Evolutionary conservation across 2,329 filamentous ascomycete genomes (phyloP), one percentile per base, ranked within the genome.

Genomic region (Fusarium mexicanum): DNA sequence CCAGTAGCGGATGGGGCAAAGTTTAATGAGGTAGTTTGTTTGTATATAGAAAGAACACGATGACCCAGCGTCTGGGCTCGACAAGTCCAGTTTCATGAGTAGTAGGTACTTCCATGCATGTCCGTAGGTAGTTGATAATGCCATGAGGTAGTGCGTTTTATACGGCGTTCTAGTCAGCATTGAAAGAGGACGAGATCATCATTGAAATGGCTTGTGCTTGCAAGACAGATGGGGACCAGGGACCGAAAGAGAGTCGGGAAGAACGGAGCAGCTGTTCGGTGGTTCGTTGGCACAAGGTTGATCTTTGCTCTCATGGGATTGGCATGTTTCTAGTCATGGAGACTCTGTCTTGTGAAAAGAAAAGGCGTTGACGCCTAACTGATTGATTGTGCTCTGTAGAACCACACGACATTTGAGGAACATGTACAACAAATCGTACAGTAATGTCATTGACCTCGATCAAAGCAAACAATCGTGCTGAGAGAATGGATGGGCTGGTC

Each of bases 11-110:
- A 73, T 67, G 69, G 67, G 55, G 47, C 61, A 51, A 51, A 40
- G 41, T 70, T 69, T 73, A 61, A 69, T 71, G 72, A 68, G 48
- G 16, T 61, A 62, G 53, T 74, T 61, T 33, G 29, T 51, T 18
- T 13, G 20, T 41, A n/a, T 29, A 46, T 41, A 61, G 61, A 61
- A 68, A 64, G 65, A 65, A 50, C 18, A 37, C 24, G 43, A 38
- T 67, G 64, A 73, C 41, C 54, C 64, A 76, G 57, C 40, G 37
- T 59, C 50, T n/a, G 16, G 24, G 40, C 51, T 55, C 40, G 51
- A 61, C 38, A 51, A 61, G 46, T 44, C 60, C 51, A 71, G 66
- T 69, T 69, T 44, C 63, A 50, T 33, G 22, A n/a, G 35, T 43
- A 20, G 46, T 43, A 20, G 46, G 35, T 18, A 40, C 22, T 29